Evolutionary conservation across 2,329 filamentous ascomycete species (phyloP).

Genomic region (Chaetomiaceae sp.): DNA sequence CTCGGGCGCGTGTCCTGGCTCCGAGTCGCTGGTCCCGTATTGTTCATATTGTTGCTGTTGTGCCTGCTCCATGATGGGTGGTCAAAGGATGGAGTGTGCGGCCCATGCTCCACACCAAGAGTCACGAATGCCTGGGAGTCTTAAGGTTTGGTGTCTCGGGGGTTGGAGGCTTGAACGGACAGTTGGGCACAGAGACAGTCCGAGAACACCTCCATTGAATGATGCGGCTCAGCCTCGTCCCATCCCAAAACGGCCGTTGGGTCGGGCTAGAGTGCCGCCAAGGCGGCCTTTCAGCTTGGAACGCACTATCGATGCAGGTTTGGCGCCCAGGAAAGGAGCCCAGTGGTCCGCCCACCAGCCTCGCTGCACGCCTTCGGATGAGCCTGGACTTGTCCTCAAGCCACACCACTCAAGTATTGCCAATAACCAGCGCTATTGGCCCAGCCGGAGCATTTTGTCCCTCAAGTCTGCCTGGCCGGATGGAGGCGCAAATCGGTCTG

Average conservation of each 20-base stretch:
- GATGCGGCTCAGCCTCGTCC: too few relatives aligned
- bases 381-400: neutral
- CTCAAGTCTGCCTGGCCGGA: neutral
- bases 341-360: neutral
- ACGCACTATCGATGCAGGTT: too few relatives aligned
- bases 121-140: neutral
- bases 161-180: too few relatives aligned
- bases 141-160: neutral
- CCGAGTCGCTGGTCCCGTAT: neutral
- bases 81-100: neutral
- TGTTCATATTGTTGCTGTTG: too few relatives aligned
- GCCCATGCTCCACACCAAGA: neutral
- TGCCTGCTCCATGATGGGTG: constrained; percentile 1
- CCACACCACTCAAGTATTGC: neutral
- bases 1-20: neutral
- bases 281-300: too few relatives aligned
- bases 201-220: too few relatives aligned
- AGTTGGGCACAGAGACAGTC: too few relatives aligned
- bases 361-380: neutral
- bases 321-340: too few relatives aligned
- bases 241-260: too few relatives aligned
- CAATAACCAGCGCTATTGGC: neutral
- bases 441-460: neutral
- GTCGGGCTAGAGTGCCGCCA: too few relatives aligned
- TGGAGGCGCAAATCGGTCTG: too few relatives aligned